Evolutionary conservation across 2,329 filamentous ascomycete genomes (phyloP).

Genomic region (Stachybotrys elegans): DNA sequence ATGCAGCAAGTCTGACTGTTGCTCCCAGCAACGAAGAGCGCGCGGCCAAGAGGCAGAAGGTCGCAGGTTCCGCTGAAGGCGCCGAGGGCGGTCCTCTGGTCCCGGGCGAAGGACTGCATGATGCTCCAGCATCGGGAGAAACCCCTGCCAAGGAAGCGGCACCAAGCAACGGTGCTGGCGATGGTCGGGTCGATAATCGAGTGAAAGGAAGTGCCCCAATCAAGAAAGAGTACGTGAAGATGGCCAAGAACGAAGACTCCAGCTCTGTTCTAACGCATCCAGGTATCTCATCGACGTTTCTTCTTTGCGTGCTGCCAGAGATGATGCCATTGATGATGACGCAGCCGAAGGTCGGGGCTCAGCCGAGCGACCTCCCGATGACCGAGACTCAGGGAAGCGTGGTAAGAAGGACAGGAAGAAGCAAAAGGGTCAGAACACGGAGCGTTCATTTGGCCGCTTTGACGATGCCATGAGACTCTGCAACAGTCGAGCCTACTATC

Average conservation of each 20-base stretch:
- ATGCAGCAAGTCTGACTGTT: constrained; percentile 6
- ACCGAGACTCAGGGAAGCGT: constrained; percentile 31
- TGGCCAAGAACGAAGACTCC: no score
- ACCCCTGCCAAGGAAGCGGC: not conserved
- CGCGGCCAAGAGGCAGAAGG: constrained; percentile 56
- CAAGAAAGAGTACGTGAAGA: constrained; percentile 63
- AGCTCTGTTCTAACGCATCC: constrained; percentile 6
- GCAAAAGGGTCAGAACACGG: constrained; percentile 69
- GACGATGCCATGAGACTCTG: constrained; percentile 75
- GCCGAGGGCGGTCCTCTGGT: constrained; percentile 6
- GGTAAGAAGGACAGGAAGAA: constrained; percentile 43
- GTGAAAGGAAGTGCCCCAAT: constrained; percentile 62
- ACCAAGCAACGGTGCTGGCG: not conserved
- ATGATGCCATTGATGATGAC: constrained; percentile 37
- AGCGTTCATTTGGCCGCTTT: constrained; percentile 74
- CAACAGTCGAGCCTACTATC: constrained; percentile 61
- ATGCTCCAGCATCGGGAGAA: constrained; percentile 10
- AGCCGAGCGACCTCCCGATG: constrained; percentile 48
- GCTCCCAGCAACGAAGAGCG: constrained; percentile 24
- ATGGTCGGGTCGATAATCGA: constrained; percentile 18
- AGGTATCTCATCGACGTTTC: constrained; percentile 38
- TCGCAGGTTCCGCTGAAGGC: constrained; percentile 20
- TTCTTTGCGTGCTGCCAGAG: constrained; percentile 15
- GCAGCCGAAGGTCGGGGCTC: constrained; percentile 40
- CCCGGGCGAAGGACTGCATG: constrained; percentile 14